Percentiles rank a stretch among this genome's conserved stretches.
These are phyloP conservation scores for Fusarium sp. DNA, from an alignment of 2,329 filamentous ascomycete genomes.

Conservation along the genomic window DNA sequence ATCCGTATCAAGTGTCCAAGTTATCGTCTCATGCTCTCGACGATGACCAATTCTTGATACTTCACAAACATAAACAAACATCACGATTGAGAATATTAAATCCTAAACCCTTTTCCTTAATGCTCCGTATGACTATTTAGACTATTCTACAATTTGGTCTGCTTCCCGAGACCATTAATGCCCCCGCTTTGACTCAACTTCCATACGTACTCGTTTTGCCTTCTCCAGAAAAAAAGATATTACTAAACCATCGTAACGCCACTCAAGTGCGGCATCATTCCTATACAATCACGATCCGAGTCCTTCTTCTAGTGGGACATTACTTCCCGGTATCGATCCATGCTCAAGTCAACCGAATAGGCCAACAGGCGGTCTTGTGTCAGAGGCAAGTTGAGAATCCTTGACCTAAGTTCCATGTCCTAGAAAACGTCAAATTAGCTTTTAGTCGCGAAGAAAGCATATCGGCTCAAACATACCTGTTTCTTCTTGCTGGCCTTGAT, in stretches of 20 bases:
- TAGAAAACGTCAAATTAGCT: conserved; percentile 40
- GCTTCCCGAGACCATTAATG: conserved; percentile 19
- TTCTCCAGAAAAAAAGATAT: conserved; percentile 11
- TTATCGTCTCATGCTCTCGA: too few relatives aligned
- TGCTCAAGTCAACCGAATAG: conserved; percentile 76
- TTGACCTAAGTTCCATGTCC: conserved; percentile 53
- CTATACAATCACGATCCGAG: conserved; percentile 17
- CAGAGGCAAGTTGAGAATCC: conserved; percentile 70
- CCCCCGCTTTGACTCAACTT: conserved; percentile 9
- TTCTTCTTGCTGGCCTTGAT: conserved; percentile 66
- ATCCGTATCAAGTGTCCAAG: too few relatives aligned
- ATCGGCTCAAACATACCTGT: conserved; percentile 59
- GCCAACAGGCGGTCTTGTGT: conserved; percentile 78
- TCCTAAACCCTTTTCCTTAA: conserved; percentile 4
- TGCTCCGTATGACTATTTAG: conserved; percentile 37
- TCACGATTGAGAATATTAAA: not conserved
- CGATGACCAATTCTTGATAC: too few relatives aligned
- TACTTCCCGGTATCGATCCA: conserved; percentile 74
- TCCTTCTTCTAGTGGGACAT: conserved; percentile 59
- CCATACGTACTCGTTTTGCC: conserved; percentile 15
- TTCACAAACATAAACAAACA: not conserved
- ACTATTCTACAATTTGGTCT: conserved; percentile 45
- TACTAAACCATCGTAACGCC: conserved; percentile 39
- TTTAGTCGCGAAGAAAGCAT: not conserved
- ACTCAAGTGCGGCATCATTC: conserved; percentile 11